These are phyloP conservation scores for Salix suchowensis DNA, from an alignment of 345 rosid genomes.

Conservation along the genomic window DNA sequence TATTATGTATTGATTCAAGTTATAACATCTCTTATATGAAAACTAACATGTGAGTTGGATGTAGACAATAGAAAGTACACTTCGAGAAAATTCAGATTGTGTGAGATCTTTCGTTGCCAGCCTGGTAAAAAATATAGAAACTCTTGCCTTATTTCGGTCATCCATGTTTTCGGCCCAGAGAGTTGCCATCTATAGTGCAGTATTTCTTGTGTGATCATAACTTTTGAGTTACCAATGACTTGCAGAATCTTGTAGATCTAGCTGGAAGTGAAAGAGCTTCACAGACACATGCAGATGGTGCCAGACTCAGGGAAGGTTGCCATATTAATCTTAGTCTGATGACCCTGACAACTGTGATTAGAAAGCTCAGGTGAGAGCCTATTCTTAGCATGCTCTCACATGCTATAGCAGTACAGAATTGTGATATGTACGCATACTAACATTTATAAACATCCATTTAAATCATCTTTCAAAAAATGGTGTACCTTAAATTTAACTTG, in stretches of 20 bases:
- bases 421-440: neutral
- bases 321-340: constrained; percentile 98
- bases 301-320: constrained; percentile 97
- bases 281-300: constrained; percentile 93
- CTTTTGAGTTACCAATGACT: constrained; percentile 19
- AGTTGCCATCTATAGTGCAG: neutral
- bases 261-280: constrained; percentile 99
- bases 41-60: constrained; percentile 21
- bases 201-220: neutral
- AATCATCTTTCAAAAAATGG: neutral
- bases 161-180: neutral
- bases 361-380: constrained; percentile 77
- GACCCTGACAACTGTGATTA: constrained; percentile 96
- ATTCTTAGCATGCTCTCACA: neutral
- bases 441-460: neutral
- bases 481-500: neutral
- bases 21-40: neutral
- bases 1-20: neutral
- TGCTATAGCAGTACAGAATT: neutral
- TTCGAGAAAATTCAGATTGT: constrained; percentile 87
- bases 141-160: neutral
- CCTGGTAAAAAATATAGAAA: constrained; percentile 49
- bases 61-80: constrained; percentile 89
- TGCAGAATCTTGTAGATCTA: constrained; percentile 96
- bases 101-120: constrained; percentile 94